Evolutionary conservation across 306 rosid genomes (phyloP).

Genomic region (Begonia masoniana): DNA sequence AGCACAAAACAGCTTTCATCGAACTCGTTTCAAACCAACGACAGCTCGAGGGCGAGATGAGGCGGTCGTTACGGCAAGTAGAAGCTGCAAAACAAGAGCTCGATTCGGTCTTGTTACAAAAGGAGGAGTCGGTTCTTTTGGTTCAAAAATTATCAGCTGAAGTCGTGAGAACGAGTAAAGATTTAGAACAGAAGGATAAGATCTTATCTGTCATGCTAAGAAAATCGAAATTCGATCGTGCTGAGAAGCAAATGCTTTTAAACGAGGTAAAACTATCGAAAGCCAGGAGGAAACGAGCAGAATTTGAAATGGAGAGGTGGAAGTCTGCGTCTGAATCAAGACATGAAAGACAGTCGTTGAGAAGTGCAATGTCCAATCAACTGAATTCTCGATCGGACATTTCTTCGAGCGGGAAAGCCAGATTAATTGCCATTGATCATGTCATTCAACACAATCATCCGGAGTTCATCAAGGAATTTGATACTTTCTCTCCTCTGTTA

Average conservation of each 20-base stretch:
- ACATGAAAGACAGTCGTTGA: slow-evolving; percentile 63
- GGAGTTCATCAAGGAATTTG: slow-evolving; percentile 23
- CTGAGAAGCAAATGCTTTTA: slow-evolving; percentile 72
- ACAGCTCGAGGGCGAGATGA: slow-evolving; percentile 78
- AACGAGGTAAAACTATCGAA: slow-evolving; percentile 84
- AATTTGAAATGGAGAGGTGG: slow-evolving; percentile 70
- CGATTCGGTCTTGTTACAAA: slow-evolving; percentile 40
- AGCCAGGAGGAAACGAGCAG: slow-evolving; percentile 85
- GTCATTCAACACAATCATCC: slow-evolving; percentile 16
- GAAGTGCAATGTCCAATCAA: slow-evolving; percentile 55
- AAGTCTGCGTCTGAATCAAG: slow-evolving; percentile 68
- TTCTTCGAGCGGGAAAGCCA: slow-evolving; percentile 20
- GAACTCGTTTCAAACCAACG: slow-evolving; percentile 85
- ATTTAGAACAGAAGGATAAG: slow-evolving; percentile 90
- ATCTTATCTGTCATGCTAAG: slow-evolving; percentile 87
- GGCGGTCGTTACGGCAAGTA: slow-evolving; percentile 44
- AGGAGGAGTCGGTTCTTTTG: slow-evolving; percentile 72
- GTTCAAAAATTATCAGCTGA: slow-evolving; percentile 61
- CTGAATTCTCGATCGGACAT: slow-evolving; percentile 45
- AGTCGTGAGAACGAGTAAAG: slow-evolving; percentile 56
- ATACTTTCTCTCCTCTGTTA: slow-evolving; percentile 21
- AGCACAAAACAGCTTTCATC: slow-evolving; percentile 84
- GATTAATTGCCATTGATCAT: slow-evolving; percentile 16
- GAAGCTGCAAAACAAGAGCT: slow-evolving; percentile 63
- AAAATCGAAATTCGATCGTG: slow-evolving; percentile 64